Evolutionary conservation across 257 asterid species (phyloP).

Genomic region (Fraxinus excelsior): DNA sequence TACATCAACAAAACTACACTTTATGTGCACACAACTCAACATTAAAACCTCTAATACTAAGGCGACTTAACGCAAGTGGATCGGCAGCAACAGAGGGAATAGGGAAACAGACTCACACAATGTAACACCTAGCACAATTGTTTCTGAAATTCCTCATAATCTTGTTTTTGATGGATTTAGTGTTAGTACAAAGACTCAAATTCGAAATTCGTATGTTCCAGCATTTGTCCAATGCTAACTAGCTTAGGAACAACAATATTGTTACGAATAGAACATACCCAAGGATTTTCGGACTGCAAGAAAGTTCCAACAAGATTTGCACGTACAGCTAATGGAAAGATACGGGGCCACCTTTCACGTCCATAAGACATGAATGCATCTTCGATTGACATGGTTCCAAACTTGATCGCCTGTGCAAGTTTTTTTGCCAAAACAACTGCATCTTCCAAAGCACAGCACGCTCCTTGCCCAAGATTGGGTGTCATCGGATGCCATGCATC

Average conservation of each 20-base stretch:
- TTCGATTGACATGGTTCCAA: constrained; percentile 40
- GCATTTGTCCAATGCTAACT: constrained; percentile 22
- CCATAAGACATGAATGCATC: constrained; percentile 68
- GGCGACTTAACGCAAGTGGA: too few relatives aligned
- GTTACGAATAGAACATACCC: constrained; percentile 66
- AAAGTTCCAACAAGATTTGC: constrained; percentile 62
- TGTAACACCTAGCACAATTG: too few relatives aligned
- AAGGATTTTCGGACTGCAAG: constrained; percentile 62
- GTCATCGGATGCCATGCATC: constrained; percentile 99
- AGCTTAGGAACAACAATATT: constrained; percentile 63
- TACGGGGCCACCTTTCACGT: constrained; percentile 59
- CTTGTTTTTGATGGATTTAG: too few relatives aligned
- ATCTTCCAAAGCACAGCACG: constrained; percentile 86
- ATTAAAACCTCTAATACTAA: too few relatives aligned
- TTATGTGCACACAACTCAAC: too few relatives aligned
- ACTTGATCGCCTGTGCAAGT: constrained; percentile 36
- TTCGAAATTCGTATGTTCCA: too few relatives aligned
- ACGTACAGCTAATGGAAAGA: constrained; percentile 63
- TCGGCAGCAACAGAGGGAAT: too few relatives aligned
- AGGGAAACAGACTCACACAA: too few relatives aligned
- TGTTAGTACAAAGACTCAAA: too few relatives aligned
- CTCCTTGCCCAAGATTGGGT: constrained; percentile 93
- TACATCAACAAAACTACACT: too few relatives aligned
- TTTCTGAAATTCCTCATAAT: too few relatives aligned
- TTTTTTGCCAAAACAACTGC: constrained; percentile 46